A percentile compares a stretch with the other conserved stretches of the same genome.
Evolutionary conservation across 2,329 filamentous ascomycete species (phyloP).

Genomic region (Ophiognomonia clavigignenti-juglandacearum): DNA sequence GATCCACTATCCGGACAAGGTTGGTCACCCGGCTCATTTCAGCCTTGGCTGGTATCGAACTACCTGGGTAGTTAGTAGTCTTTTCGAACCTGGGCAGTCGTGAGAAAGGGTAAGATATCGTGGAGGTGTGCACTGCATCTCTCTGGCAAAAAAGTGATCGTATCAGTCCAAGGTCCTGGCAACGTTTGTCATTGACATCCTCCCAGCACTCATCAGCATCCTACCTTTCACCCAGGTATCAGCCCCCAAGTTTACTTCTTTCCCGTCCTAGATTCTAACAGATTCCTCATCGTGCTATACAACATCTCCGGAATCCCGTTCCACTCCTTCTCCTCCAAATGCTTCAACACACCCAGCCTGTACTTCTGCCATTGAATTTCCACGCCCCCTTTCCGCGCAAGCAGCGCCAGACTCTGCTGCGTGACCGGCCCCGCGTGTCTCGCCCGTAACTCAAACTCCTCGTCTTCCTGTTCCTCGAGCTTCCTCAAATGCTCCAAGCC

Average conservation of each 20-base stretch:
- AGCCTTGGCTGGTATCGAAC: no score
- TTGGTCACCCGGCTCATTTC: no score
- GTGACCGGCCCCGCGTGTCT: conserved; percentile 67
- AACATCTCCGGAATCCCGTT: conserved; percentile 66
- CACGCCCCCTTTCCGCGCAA: conserved; percentile 62
- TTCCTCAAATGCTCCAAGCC: conserved; percentile 51
- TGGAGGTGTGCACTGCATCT: no score
- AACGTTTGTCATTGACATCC: no score
- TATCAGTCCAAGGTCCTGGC: no score
- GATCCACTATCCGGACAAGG: no score
- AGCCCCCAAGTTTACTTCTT: neutral
- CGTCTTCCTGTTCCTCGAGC: conserved; percentile 51
- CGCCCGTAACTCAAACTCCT: conserved; percentile 33
- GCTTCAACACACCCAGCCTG: conserved; percentile 64
- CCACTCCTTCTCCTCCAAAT: conserved; percentile 60
- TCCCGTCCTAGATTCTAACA: conserved; percentile 50
- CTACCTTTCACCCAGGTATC: neutral
- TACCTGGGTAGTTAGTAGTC: no score
- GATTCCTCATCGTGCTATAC: conserved; percentile 74
- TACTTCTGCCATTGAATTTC: conserved; percentile 69
- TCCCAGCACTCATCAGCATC: neutral
- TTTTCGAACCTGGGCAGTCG: no score
- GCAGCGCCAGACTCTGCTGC: conserved; percentile 56
- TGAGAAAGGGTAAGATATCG: no score
- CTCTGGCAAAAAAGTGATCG: no score